Base-by-base conservation (phyloP, 139 green algal species). In the Tetratostichococcus sp. region DNA sequence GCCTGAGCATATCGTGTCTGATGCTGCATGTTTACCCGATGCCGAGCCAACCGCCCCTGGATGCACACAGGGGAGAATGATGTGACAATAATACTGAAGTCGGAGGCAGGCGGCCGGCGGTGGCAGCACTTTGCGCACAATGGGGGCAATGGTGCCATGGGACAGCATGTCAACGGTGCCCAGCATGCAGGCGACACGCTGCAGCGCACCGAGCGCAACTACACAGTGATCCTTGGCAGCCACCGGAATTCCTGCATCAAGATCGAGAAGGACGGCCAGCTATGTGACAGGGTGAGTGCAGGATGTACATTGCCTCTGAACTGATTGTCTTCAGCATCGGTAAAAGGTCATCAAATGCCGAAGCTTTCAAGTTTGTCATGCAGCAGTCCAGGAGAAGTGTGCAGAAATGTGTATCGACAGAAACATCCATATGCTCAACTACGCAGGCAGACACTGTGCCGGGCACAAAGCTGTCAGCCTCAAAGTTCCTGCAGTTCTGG, bases 191-290 rank as follows among this genome's bases (percentile, higher is more conserved):
- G 2, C 2, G 43, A 75, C 16, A 14, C 39, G 16, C 66, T 58
- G 71, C 58, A 58, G 67, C 67, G 33, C n/a, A 82, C 57, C 21
- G 85, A 94, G 58, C 35, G 76, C 35, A 91, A 91, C 75, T 97
- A 97, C 78, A 95, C 89, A 1, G 75, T 97, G 50, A 97, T 97
- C 4, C 76, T 97, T 25, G 91, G 92, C 57, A 92, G 83, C 77
- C 91, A 97, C 74, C 81, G 89, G 26, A 97, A 97, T 77, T 90
- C 75, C 74, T 89, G 87, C 71, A 76, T 96, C 17, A 94, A 95
- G 72, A 77, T 96, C 19, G 91, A 97, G 69, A 90, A 91, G 72
- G 88, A 94, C 65, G 90, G 87, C 1, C 70, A 79, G 77, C 75
- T 77, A 30, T 83, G 71, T 35, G 70, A 62, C 28, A 62, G 71